These are phyloP conservation scores for Cynanchum wilfordii DNA, from an alignment of 257 asterid species.

Conservation along the genomic window DNA sequence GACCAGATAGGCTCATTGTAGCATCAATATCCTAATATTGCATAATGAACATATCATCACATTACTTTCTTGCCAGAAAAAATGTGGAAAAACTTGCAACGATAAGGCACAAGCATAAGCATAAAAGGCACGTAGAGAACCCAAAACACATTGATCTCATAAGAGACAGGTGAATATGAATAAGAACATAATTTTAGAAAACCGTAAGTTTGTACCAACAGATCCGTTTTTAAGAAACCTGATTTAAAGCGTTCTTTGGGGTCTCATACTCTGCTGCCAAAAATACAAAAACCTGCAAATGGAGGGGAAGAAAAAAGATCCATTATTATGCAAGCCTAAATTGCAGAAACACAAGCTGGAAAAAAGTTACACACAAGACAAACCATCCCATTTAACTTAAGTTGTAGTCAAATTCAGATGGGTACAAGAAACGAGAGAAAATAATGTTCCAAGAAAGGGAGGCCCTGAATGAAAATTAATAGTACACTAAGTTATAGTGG, in stretches of 20 bases:
- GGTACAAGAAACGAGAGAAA: background rate
- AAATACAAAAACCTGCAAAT: constrained; percentile 86
- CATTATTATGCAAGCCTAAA: background rate
- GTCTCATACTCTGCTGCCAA: constrained; percentile 93
- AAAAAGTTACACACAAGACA: background rate
- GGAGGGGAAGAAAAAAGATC: background rate
- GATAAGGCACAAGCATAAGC: background rate
- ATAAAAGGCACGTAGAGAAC: background rate
- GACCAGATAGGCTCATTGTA: background rate
- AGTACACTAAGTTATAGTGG: background rate
- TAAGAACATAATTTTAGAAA: background rate
- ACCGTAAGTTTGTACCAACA: background rate
- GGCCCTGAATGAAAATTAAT: background rate
- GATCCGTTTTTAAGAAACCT: constrained; percentile 37
- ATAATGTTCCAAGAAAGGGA: background rate
- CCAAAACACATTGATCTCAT: background rate
- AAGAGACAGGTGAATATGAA: background rate
- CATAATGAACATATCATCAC: background rate
- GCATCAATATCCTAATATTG: background rate
- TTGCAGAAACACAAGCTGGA: background rate
- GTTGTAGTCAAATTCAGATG: constrained; percentile 1
- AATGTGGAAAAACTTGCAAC: background rate
- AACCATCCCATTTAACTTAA: background rate
- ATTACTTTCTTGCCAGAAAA: background rate
- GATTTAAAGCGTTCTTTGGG: constrained; percentile 72